Conservation (phyloP, 352 stramenopile genomes). For the Globisporangium nunn region DNA sequence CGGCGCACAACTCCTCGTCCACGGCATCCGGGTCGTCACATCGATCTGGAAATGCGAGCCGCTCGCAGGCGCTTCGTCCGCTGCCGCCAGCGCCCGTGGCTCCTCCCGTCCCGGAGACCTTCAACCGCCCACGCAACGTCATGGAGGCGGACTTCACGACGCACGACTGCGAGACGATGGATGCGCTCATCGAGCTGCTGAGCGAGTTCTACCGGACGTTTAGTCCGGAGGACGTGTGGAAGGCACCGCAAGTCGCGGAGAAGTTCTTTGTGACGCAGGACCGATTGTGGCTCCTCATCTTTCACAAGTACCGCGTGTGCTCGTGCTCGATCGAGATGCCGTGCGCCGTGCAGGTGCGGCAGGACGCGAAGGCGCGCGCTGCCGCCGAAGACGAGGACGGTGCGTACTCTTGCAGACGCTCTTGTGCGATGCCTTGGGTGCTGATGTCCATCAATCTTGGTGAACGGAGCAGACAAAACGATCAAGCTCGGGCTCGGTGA, state of each 20-base stretch:
- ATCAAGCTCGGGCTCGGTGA: slow-evolving; percentile 95
- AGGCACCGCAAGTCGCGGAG: slow-evolving; percentile 66
- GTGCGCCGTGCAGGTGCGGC: slow-evolving; percentile 60
- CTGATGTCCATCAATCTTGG: neutral
- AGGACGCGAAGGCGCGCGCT: slow-evolving; percentile 38
- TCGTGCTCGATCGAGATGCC: slow-evolving; percentile 76
- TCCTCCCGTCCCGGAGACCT: slow-evolving; percentile 5
- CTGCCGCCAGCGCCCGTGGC: slow-evolving; percentile 12
- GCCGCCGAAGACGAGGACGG: slow-evolving; percentile 45
- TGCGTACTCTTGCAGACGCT: slow-evolving; percentile 8
- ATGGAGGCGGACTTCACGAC: slow-evolving; percentile 71
- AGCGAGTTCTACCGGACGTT: slow-evolving; percentile 70
- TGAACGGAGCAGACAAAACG: slow-evolving; percentile 51
- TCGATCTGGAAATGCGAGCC: slow-evolving; percentile 8
- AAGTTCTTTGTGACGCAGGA: slow-evolving; percentile 79
- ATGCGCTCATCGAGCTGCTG: slow-evolving; percentile 57
- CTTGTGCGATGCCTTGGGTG: too few species aligned
- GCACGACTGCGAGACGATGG: slow-evolving; percentile 73
- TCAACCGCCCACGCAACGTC: slow-evolving; percentile 51
- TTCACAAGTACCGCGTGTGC: slow-evolving; percentile 83
- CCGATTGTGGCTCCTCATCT: slow-evolving; percentile 75
- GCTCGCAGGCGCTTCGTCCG: slow-evolving; percentile 10
- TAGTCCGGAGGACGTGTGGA: slow-evolving; percentile 76
- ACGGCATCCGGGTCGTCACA: slow-evolving; percentile 30
- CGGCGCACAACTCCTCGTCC: slow-evolving; percentile 23